A percentile compares a stretch with the other conserved stretches of the same genome.
Conservation (phyloP, 257 asterid species). For the Ehretia macrophylla region DNA sequence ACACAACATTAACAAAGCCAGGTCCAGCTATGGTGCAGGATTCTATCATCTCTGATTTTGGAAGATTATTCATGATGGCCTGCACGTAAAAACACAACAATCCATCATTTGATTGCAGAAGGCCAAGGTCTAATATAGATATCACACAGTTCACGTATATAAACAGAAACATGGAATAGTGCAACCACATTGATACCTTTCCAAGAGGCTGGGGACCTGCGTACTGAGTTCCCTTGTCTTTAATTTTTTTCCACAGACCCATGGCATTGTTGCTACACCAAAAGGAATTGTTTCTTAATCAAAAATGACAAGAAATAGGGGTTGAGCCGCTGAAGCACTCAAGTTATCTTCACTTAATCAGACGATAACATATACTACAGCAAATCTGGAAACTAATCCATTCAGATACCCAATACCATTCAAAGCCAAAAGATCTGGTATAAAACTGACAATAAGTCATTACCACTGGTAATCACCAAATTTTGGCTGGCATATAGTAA, state of each 20-base stretch:
- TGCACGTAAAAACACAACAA: slow-evolving; percentile 26
- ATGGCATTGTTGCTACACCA: slow-evolving; percentile 86
- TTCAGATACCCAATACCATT: no score
- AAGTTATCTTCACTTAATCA: background rate
- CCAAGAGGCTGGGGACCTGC: slow-evolving; percentile 77
- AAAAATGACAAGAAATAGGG: background rate
- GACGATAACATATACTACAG: no score
- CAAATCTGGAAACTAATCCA: background rate
- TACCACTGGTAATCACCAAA: slow-evolving; percentile 96
- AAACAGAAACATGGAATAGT: no score
- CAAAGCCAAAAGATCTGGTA: no score
- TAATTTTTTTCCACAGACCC: slow-evolving; percentile 80
- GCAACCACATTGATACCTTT: slow-evolving; percentile 64
- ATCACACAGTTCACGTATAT: background rate
- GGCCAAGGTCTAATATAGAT: background rate
- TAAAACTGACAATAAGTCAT: background rate
- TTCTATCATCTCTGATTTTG: slow-evolving; percentile 64
- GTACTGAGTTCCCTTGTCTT: slow-evolving; percentile 56
- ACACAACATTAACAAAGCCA: slow-evolving; percentile 72
- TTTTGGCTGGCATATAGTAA: slow-evolving; percentile 64
- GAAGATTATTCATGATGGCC: slow-evolving; percentile 79
- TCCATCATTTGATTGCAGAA: slow-evolving; percentile 10
- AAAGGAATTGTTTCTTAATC: slow-evolving; percentile 15
- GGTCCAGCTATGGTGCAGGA: slow-evolving; percentile 76
- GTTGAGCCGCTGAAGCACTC: background rate